These are phyloP conservation scores for Xerocomellus dryophilus DNA, from an alignment of 768 basidiomycete genomes.

Conservation along the genomic window DNA sequence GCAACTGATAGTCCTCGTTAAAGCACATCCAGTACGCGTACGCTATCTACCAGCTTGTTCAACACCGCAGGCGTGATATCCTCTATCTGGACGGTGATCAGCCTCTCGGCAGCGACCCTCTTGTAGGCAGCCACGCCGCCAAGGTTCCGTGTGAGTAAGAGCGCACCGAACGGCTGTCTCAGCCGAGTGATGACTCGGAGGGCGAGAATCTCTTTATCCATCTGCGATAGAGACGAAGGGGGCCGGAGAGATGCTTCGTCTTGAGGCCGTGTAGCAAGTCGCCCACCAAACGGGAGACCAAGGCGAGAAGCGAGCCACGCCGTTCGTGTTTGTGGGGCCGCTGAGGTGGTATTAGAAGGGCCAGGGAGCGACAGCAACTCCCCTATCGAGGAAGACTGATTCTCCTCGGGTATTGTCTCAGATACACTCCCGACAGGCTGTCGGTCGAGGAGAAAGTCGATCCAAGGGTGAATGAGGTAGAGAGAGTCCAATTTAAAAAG, in stretches of 20 bases:
- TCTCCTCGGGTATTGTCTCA: background rate
- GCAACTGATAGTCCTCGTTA: too few species aligned
- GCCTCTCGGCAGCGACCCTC: background rate
- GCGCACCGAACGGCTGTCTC: background rate
- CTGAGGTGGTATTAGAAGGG: background rate
- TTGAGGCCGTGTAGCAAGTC: too few species aligned
- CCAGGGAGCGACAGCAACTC: background rate
- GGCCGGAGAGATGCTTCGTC: background rate
- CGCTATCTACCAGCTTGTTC: too few species aligned
- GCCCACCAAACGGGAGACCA: background rate
- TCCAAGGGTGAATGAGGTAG: background rate
- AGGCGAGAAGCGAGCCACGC: background rate
- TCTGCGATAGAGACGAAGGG: background rate
- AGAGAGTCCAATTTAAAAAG: background rate
- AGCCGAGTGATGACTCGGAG: background rate
- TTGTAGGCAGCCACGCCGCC: background rate
- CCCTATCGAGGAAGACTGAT: background rate
- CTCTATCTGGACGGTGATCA: too few species aligned
- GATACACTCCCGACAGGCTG: background rate
- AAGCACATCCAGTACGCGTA: too few species aligned
- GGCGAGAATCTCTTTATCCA: background rate
- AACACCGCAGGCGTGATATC: too few species aligned
- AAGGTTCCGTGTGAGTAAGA: background rate
- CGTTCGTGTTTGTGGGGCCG: background rate
- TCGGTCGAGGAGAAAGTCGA: background rate